Evolutionary conservation across 108 stramenopile species (phyloP).

Genomic region (Cyclostephanos invisitatus): DNA sequence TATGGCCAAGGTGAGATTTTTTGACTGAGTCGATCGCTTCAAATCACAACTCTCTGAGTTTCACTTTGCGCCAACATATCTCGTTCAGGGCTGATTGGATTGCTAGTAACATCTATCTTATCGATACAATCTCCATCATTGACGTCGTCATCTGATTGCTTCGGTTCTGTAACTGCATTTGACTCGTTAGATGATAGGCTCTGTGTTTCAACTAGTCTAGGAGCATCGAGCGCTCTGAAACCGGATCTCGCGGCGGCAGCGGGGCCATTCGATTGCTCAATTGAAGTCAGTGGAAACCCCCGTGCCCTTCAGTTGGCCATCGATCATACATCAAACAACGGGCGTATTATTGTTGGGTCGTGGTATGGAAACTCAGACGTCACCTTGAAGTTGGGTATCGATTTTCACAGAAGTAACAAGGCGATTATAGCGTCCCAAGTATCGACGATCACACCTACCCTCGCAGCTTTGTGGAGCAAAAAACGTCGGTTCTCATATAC

Average conservation of each 20-base stretch:
- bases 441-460: slow-evolving; percentile 64
- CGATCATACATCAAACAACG: slow-evolving; percentile 75
- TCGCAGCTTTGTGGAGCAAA: slow-evolving; percentile 85
- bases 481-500: slow-evolving; percentile 77
- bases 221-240: slow-evolving; percentile 77
- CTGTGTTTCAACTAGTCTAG: slow-evolving; percentile 63
- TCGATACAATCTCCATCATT: slow-evolving; percentile 14
- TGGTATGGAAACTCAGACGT: slow-evolving; percentile 88
- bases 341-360: slow-evolving; percentile 81
- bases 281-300: slow-evolving; percentile 90
- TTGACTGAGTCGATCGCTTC: not conserved
- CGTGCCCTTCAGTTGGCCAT: slow-evolving; percentile 86
- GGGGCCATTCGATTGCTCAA: slow-evolving; percentile 85
- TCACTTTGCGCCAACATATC: not conserved
- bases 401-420: slow-evolving; percentile 92
- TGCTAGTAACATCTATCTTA: slow-evolving; percentile 84
- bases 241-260: slow-evolving; percentile 49
- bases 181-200: slow-evolving; percentile 82
- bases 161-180: slow-evolving; percentile 65
- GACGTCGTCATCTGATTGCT: slow-evolving; percentile 20
- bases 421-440: slow-evolving; percentile 87
- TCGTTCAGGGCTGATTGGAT: slow-evolving; percentile 73
- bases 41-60: not conserved
- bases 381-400: slow-evolving; percentile 82
- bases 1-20: slow-evolving; percentile 69